Conservation (phyloP, 176 grass and related monocot species). For the Puya raimondii region DNA sequence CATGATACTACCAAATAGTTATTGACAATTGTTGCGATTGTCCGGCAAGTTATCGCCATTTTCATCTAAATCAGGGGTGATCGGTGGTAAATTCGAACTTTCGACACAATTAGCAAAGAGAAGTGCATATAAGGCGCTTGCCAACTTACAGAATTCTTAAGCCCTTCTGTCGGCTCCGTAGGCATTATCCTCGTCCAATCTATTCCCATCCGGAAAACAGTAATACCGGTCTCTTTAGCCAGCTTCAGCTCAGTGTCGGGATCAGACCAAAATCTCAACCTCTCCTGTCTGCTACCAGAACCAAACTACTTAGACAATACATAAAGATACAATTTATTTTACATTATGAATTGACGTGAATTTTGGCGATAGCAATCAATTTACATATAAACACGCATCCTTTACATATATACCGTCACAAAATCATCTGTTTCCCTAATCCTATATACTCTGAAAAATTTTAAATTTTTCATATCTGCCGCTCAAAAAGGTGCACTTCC, state of each 20-base stretch:
- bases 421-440: background rate
- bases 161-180: constrained; percentile 45
- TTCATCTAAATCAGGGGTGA: too few relatives aligned
- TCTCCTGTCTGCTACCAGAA: constrained; percentile 49
- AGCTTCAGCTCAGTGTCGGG: constrained; percentile 87
- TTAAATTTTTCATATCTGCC: too few relatives aligned
- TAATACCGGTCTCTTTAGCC: constrained; percentile 68
- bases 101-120: constrained; percentile 2
- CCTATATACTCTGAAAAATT: too few relatives aligned
- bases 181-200: constrained; percentile 92
- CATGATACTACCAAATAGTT: too few relatives aligned
- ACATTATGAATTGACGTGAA: too few relatives aligned
- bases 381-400: too few relatives aligned
- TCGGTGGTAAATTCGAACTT: background rate
- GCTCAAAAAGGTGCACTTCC: too few relatives aligned
- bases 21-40: too few relatives aligned
- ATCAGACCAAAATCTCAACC: constrained; percentile 96
- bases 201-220: constrained; percentile 82
- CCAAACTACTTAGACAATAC: background rate
- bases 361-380: too few relatives aligned
- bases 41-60: too few relatives aligned
- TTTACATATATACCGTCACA: background rate
- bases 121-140: constrained; percentile 4
- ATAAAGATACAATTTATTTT: background rate
- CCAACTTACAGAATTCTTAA: constrained; percentile 52